A percentile compares a stretch with the other conserved stretches of the same genome.
phyloP scores from a whole-genome alignment of 139 green algal species.

The Chlorella sp. region DNA sequence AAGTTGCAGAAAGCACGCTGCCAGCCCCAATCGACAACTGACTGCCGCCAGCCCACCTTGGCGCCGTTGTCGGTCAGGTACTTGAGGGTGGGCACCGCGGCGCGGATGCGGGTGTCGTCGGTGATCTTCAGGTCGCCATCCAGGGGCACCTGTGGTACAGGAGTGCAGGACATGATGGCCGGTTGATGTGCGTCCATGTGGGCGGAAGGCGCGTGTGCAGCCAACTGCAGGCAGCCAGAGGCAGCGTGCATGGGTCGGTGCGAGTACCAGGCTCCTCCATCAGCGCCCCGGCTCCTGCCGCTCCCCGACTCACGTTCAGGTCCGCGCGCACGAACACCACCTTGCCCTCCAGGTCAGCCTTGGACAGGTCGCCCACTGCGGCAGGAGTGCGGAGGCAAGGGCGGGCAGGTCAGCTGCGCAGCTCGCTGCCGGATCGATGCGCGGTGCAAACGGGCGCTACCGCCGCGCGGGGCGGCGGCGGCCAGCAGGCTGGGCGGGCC shows the following conservation, averaged over 20 bases:
- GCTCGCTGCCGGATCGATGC: neutral
- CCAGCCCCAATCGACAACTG: too few species aligned
- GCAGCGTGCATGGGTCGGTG: neutral
- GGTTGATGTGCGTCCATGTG: neutral
- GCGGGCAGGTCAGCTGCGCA: neutral
- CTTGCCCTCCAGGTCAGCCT: constrained; percentile 97
- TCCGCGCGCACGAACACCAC: constrained; percentile 83
- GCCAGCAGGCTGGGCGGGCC: too few species aligned
- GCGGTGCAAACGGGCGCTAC: neutral
- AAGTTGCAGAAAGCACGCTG: too few species aligned
- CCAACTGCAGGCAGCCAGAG: neutral
- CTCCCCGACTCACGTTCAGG: constrained; percentile 78
- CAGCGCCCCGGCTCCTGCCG: neutral
- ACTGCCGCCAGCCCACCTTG: constrained; percentile 72
- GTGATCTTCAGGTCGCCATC: constrained; percentile 93
- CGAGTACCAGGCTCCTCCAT: neutral
- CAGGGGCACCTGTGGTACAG: constrained; percentile 81
- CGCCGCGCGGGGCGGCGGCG: neutral
- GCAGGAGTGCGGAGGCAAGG: neutral
- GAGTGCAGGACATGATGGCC: neutral
- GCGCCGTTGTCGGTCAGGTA: constrained; percentile 97
- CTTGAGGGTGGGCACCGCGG: constrained; percentile 96
- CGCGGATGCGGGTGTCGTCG: constrained; percentile 97
- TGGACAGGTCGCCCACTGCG: constrained; percentile 77
- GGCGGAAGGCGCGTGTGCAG: neutral